Base-by-base conservation (phyloP, 129 eudicot species). In the Saussurea involucrata region DNA sequence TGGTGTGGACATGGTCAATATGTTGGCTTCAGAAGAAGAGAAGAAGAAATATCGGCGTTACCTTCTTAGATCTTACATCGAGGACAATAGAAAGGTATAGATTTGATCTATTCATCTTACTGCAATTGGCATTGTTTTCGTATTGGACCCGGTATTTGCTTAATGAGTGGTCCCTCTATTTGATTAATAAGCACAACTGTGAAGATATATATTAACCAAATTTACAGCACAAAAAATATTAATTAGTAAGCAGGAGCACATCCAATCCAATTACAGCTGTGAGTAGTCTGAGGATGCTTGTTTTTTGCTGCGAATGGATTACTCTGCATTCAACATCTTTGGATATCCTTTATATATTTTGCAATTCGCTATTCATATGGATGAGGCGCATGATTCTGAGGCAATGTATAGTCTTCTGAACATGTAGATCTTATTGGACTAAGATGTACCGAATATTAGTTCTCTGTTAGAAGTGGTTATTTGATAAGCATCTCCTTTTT, bases 61-160 rank as follows among this genome's bases (percentile, higher is more conserved):
- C 80, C 96, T 95, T 80, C 95, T 95, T 64, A 84, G 99, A 82
- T 95, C 99, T 46, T 95, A 89, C 74, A 85, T 95, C 66, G 99
- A 95, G 75, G 99, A 88, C 77, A 95, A 75, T 83, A 87, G 88
- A 76, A 92, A 92, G 99, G 99, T 95, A 82, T 27, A 33, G 17
- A 0, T 20, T 49, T 18, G 24, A 65, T 61, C 34, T 21, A 28
- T 58, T 29, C 57, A 15, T 72, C 21, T 29, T 53, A 55, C 58
- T 72, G 57, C 63, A 33, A 25, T 44, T 71, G 42, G 27, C 31
- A 71, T 34, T 15, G 1, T 49, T 49, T 17, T 49, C 58, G 5
- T 49, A 49, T 49, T 49, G 58, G 21, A 49, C 17, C 28, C 20
- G 46, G 6, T 13, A 9, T 44, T 34, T 34, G 55, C 31, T 11